These are phyloP conservation scores for Nicotiana benthamiana DNA, from an alignment of 257 asterid species.

Conservation along the genomic window DNA sequence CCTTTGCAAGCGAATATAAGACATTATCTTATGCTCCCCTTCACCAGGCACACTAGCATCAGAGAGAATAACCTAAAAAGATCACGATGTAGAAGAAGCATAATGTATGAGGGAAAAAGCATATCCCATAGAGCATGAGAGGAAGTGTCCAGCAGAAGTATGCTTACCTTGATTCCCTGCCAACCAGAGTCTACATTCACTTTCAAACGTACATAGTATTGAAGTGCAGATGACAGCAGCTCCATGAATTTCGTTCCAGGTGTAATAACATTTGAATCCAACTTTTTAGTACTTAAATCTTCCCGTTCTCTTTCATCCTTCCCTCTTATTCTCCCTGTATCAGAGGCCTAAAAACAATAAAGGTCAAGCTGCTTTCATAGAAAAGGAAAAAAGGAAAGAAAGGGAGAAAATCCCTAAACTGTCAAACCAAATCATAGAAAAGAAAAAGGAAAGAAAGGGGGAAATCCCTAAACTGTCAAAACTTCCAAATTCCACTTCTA, in stretches of 20 bases:
- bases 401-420: too few species aligned
- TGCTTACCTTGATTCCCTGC: slow-evolving; percentile 47
- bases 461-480: too few species aligned
- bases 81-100: neutral
- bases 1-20: slow-evolving; percentile 73
- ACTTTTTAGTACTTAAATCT: slow-evolving; percentile 10
- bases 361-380: neutral
- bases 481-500: too few species aligned
- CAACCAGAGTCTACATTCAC: slow-evolving; percentile 52
- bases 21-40: slow-evolving; percentile 73
- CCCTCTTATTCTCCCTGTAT: slow-evolving; percentile 9
- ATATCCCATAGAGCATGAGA: neutral
- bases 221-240: slow-evolving; percentile 43
- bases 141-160: neutral
- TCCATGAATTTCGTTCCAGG: slow-evolving; percentile 79
- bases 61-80: slow-evolving; percentile 56
- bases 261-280: slow-evolving; percentile 65
- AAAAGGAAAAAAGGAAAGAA: too few species aligned
- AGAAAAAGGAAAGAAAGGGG: too few species aligned
- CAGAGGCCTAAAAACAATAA: slow-evolving; percentile 29
- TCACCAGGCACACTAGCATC: slow-evolving; percentile 83
- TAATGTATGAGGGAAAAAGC: neutral
- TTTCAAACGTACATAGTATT: slow-evolving; percentile 39
- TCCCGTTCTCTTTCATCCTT: neutral
- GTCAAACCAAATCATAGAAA: too few species aligned